A percentile compares a stretch with the other conserved stretches of the same genome.
Conservation (phyloP, 495 filamentous ascomycete genomes). For the Penicillium arizonense region DNA sequence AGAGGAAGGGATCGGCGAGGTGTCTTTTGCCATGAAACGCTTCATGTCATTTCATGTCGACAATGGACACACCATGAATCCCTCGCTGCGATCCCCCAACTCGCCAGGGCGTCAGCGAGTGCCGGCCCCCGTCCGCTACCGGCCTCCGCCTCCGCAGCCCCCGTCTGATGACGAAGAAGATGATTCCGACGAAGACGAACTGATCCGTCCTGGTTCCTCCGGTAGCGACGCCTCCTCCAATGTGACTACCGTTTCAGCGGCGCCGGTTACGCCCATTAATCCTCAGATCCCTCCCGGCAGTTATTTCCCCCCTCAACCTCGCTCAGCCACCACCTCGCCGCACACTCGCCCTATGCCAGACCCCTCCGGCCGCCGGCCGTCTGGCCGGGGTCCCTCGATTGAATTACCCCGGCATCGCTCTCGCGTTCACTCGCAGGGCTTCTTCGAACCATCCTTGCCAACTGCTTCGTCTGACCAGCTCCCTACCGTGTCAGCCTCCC, state of each 20-base stretch:
- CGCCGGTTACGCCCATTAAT: slow-evolving; percentile 25
- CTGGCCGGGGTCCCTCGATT: slow-evolving; percentile 37
- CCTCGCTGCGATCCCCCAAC: slow-evolving; percentile 25
- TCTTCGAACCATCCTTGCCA: slow-evolving; percentile 84
- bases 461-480: slow-evolving; percentile 58
- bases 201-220: slow-evolving; percentile 43
- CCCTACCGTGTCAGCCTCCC: slow-evolving; percentile 65
- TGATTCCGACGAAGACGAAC: slow-evolving; percentile 39
- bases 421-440: slow-evolving; percentile 76
- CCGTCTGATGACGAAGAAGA: slow-evolving; percentile 21
- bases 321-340: slow-evolving; percentile 28
- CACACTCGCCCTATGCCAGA: slow-evolving; percentile 42
- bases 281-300: slow-evolving; percentile 19
- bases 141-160: slow-evolving; percentile 19
- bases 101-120: slow-evolving; percentile 31
- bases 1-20: too few species aligned
- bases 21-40: neutral
- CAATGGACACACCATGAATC: slow-evolving; percentile 26
- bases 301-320: slow-evolving; percentile 37
- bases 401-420: slow-evolving; percentile 44
- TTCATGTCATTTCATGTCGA: too few species aligned
- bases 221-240: slow-evolving; percentile 56
- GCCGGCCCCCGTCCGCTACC: slow-evolving; percentile 17
- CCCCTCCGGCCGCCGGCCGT: slow-evolving; percentile 34
- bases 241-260: slow-evolving; percentile 45